These are phyloP conservation scores for Panellus pusillus DNA, from an alignment of 768 basidiomycete species.

Conservation along the genomic window DNA sequence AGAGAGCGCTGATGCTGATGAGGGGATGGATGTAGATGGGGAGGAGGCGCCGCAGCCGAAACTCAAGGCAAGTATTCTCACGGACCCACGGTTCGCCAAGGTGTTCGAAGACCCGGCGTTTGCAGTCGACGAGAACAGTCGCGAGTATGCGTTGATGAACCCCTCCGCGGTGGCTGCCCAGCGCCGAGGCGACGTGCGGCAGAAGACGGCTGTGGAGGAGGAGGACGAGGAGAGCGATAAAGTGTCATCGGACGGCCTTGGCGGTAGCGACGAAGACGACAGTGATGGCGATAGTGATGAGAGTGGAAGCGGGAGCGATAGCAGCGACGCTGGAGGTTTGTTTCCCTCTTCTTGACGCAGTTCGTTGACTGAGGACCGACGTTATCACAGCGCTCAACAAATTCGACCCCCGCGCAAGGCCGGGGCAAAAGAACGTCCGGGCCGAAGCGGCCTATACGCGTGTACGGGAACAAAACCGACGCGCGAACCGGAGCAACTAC, in stretches of 20 bases:
- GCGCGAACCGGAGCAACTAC: slow-evolving; percentile 53
- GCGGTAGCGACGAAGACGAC: slow-evolving; percentile 40
- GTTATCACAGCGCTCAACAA: slow-evolving; percentile 44
- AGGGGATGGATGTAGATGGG: slow-evolving; percentile 29
- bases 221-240: slow-evolving; percentile 88
- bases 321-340: slow-evolving; percentile 60
- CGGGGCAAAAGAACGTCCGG: slow-evolving; percentile 48
- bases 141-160: slow-evolving; percentile 92
- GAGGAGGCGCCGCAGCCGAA: slow-evolving; percentile 12
- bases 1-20: slow-evolving; percentile 35
- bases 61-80: slow-evolving; percentile 52
- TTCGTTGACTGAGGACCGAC: neutral
- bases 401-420: slow-evolving; percentile 50
- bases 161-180: slow-evolving; percentile 70
- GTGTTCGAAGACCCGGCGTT: slow-evolving; percentile 93
- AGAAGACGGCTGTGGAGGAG: slow-evolving; percentile 82
- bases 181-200: slow-evolving; percentile 38
- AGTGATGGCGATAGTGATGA: slow-evolving; percentile 45
- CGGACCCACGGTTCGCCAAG: slow-evolving; percentile 85
- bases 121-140: slow-evolving; percentile 82
- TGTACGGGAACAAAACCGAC: slow-evolving; percentile 43
- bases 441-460: slow-evolving; percentile 46
- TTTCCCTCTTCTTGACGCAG: slow-evolving; percentile 12
- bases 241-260: slow-evolving; percentile 57
- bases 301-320: slow-evolving; percentile 38